These are phyloP conservation scores for Boletales sp. DNA, from an alignment of 768 basidiomycete species.

Conservation along the genomic window DNA sequence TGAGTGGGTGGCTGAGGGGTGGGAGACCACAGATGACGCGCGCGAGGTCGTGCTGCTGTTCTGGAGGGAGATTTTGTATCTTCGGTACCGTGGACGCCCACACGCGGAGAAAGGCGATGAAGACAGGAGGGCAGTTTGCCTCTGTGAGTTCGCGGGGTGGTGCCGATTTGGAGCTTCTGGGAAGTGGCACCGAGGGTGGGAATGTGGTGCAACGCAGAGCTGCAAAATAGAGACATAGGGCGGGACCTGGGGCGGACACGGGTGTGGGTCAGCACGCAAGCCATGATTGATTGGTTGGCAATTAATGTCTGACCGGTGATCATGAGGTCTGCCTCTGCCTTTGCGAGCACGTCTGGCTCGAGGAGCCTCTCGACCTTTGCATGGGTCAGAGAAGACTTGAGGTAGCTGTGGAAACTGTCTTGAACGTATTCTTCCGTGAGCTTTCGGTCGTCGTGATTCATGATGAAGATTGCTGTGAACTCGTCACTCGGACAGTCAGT, in stretches of 20 bases:
- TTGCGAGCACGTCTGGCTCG: constrained; percentile 68
- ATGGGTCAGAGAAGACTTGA: constrained; percentile 73
- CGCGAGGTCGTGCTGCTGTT: constrained; percentile 78
- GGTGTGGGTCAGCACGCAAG: too few relatives aligned
- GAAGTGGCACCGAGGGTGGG: constrained; percentile 80
- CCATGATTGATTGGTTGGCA: background rate
- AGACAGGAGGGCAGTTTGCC: constrained; percentile 66
- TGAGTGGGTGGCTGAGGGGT: constrained; percentile 38
- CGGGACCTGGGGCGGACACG: constrained; percentile 50
- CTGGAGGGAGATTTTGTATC: constrained; percentile 60
- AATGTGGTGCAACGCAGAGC: constrained; percentile 70
- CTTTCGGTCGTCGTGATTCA: constrained; percentile 27
- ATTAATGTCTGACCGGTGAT: constrained; percentile 59
- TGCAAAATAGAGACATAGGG: constrained; percentile 81
- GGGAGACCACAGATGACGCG: constrained; percentile 68
- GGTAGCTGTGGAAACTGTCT: constrained; percentile 78
- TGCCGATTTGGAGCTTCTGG: constrained; percentile 45
- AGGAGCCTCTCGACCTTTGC: constrained; percentile 75
- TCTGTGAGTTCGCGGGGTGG: constrained; percentile 58
- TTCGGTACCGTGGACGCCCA: constrained; percentile 65
- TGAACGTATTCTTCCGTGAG: constrained; percentile 67
- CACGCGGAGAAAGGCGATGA: constrained; percentile 64
- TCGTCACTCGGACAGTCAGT: background rate
- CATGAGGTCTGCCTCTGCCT: constrained; percentile 82
- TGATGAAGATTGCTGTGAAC: background rate